Base-by-base conservation (phyloP, 2,329 filamentous ascomycete genomes). In the Rutstroemia sp. region DNA sequence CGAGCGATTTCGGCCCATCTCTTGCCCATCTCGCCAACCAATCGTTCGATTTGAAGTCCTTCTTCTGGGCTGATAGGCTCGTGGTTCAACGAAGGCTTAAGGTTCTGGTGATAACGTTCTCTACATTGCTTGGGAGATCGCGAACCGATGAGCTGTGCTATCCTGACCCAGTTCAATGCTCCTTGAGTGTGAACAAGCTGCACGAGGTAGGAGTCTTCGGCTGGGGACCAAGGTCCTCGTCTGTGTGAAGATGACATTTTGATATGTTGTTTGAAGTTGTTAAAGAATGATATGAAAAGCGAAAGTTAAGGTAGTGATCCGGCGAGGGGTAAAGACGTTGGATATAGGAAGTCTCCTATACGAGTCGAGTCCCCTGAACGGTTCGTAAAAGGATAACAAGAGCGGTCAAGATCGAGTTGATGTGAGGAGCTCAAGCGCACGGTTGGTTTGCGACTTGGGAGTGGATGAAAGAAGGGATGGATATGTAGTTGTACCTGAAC, bases 1-100 rank as follows among this genome's bases (percentile, higher is more conserved):
- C 92, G 81, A 46, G 92, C 89, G 68, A 96, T 96, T 69, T 96
- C 90, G 2, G 92, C 92, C 92, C 92, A 96, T 56, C 88, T 83
- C 75, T 91, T 92, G 60, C 91, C 91, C 75, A 89, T 84, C 65
- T 87, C 81, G 10, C 74, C 72, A 16, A 96, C 92, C 70, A 94
- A 79, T 57, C 80, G 77, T 73, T 92, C 86, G 67, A 97, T 96
- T 65, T 83, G 68, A 41, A 78, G 71, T 2, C 87, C 86, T 71
- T 92, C 88, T 38, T 87, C 81, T 0, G 79, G 72, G 4, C 83
- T 83, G 68, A 92, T 90, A 56, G 88, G 87, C 17, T 84, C 80
- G 65, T 89, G 87, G 69, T 87, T 88, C 39, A 92, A 75, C 1
- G 77, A 75, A 1, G 87, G 86, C 71, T 90, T 96, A 47, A 97